Percentiles rank a stretch among this genome's conserved stretches.
Conservation (phyloP, 176 grass and related monocot species). For the Dendrocalamus sinicus region DNA sequence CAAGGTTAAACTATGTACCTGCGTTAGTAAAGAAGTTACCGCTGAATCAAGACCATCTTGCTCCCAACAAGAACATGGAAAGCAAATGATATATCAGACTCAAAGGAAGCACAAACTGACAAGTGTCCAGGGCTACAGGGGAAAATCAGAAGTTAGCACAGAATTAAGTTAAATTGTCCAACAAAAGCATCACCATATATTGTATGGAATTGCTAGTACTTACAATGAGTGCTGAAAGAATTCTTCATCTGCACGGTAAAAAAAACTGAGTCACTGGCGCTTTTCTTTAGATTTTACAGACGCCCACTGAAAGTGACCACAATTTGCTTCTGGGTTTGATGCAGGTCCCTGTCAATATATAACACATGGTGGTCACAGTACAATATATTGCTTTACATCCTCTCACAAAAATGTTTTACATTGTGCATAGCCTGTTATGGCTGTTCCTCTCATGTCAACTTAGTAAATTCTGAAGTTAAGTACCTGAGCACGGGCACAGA, state of each 20-base stretch:
- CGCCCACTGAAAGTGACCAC: conserved; percentile 88
- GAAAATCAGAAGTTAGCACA: conserved; percentile 26
- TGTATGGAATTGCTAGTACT: background rate
- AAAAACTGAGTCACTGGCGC: conserved; percentile 29
- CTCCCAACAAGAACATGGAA: background rate
- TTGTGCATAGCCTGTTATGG: conserved; percentile 21
- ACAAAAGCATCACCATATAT: background rate
- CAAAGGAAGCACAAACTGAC: background rate
- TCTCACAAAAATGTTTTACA: background rate
- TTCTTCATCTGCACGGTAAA: background rate
- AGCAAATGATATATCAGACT: conserved; percentile 14
- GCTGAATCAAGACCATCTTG: background rate
- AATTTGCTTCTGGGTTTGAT: conserved; percentile 88
- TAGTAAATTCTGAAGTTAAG: conserved; percentile 29
- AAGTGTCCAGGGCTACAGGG: background rate
- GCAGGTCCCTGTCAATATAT: conserved; percentile 71
- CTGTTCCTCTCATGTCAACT: conserved; percentile 5
- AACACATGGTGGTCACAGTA: conserved; percentile 5
- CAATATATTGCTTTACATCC: background rate
- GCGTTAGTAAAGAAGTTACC: background rate
- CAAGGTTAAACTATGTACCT: conserved; percentile 46
- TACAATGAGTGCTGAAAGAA: background rate
- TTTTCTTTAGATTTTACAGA: conserved; percentile 76
- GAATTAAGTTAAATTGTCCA: background rate
- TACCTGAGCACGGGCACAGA: conserved; percentile 95